phyloP scores from a whole-genome alignment of 345 rosid genomes.

The Tarenaya hassleriana region DNA sequence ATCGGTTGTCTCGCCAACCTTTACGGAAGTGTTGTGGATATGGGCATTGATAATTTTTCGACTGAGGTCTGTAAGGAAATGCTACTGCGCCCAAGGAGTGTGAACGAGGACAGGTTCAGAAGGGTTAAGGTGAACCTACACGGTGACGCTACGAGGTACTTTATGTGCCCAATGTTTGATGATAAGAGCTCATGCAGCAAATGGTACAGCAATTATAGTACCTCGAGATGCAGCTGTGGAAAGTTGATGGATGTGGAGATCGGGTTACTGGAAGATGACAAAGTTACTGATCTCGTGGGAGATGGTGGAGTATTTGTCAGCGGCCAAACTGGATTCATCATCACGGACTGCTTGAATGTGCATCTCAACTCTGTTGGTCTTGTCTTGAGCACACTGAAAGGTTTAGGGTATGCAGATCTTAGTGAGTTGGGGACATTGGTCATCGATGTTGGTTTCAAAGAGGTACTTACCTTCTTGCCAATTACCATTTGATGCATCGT shows the following conservation, averaged over 20 bases:
- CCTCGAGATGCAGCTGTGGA: slow-evolving; percentile 13
- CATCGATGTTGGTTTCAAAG: slow-evolving; percentile 22
- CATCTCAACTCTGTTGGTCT: slow-evolving; percentile 16
- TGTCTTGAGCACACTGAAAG: slow-evolving; percentile 15
- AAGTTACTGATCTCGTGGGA: not conserved
- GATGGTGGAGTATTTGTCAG: slow-evolving; percentile 15
- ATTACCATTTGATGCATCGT: too few species aligned
- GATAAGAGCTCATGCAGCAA: not conserved
- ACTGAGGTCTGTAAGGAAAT: slow-evolving; percentile 13
- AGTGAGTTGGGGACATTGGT: slow-evolving; percentile 14
- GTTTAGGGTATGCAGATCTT: slow-evolving; percentile 19
- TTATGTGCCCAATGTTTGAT: not conserved
- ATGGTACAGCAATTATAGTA: not conserved
- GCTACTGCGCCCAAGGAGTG: slow-evolving; percentile 19
- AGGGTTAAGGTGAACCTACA: slow-evolving; percentile 7
- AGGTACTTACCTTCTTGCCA: too few species aligned
- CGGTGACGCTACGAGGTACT: slow-evolving; percentile 18
- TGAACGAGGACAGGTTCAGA: slow-evolving; percentile 9
- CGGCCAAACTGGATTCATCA: slow-evolving; percentile 19
- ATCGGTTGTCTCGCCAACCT: slow-evolving; percentile 26
- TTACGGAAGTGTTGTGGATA: slow-evolving; percentile 21
- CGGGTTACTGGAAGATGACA: not conserved
- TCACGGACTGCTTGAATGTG: slow-evolving; percentile 26
- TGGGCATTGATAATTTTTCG: slow-evolving; percentile 8
- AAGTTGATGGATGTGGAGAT: not conserved